Conservation (phyloP, 2,329 filamentous ascomycete species). For the Thermochaetoides dissita region DNA sequence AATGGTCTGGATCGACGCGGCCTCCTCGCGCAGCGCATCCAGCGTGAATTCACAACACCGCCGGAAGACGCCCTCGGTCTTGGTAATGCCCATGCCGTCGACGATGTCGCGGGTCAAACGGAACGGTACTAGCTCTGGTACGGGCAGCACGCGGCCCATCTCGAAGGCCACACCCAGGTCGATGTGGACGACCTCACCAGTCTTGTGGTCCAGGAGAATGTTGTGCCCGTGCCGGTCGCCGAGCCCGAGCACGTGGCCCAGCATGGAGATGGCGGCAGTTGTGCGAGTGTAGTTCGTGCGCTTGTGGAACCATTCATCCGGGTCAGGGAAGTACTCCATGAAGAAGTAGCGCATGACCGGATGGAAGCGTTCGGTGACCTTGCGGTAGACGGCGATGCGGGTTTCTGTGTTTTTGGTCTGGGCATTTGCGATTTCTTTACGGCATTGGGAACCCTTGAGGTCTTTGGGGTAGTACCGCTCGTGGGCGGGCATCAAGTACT, state of each 20-base stretch:
- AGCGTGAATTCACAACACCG: slow-evolving; percentile 98
- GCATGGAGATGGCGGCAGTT: slow-evolving; percentile 87
- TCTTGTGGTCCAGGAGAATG: slow-evolving; percentile 79
- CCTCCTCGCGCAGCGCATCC: slow-evolving; percentile 85
- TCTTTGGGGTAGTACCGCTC: slow-evolving; percentile 75
- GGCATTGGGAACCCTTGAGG: slow-evolving; percentile 59
- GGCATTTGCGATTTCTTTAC: slow-evolving; percentile 63
- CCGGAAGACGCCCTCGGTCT: slow-evolving; percentile 89
- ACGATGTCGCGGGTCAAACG: slow-evolving; percentile 86
- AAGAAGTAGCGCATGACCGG: slow-evolving; percentile 96
- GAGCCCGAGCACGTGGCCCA: slow-evolving; percentile 82
- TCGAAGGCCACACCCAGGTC: slow-evolving; percentile 96
- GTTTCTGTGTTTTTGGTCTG: slow-evolving; percentile 56
- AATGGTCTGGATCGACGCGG: slow-evolving; percentile 96
- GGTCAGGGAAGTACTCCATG: slow-evolving; percentile 83
- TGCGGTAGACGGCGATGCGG: slow-evolving; percentile 61
- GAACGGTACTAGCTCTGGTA: slow-evolving; percentile 93
- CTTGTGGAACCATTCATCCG: slow-evolving; percentile 88
- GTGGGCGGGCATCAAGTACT: slow-evolving; percentile 85
- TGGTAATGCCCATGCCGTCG: slow-evolving; percentile 91
- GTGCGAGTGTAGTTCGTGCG: slow-evolving; percentile 84
- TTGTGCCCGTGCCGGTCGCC: slow-evolving; percentile 95
- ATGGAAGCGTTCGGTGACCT: slow-evolving; percentile 68
- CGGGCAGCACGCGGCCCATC: slow-evolving; percentile 82
- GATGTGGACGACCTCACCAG: slow-evolving; percentile 90